Evolutionary conservation across 2,329 filamentous ascomycete genomes (phyloP).

Genomic region (Aspergillus oerlinghausenensis): DNA sequence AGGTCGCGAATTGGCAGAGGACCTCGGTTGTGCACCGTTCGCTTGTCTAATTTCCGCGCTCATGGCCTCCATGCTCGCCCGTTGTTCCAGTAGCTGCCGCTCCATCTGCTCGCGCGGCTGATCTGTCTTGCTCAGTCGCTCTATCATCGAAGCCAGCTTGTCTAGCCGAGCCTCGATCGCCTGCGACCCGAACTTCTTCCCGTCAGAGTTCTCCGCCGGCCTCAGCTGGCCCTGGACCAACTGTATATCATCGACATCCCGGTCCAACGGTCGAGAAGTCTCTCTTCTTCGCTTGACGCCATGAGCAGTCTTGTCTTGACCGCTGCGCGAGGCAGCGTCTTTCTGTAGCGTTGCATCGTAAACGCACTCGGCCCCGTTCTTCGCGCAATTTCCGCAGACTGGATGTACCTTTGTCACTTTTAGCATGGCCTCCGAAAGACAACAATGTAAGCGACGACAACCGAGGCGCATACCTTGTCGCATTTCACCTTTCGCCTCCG

Average conservation of each 20-base stretch:
- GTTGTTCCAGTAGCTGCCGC: constrained; percentile 15
- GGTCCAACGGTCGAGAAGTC: constrained; percentile 22
- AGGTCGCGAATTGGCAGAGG: constrained; percentile 16
- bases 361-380: constrained; percentile 40
- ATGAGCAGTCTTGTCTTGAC: constrained; percentile 16
- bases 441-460: not conserved
- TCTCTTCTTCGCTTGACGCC: constrained; percentile 35
- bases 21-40: constrained; percentile 12
- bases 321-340: constrained; percentile 11
- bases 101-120: constrained; percentile 24
- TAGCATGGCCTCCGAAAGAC: not conserved
- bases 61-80: constrained; percentile 12
- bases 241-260: constrained; percentile 30
- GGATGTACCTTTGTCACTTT: constrained; percentile 35
- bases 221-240: constrained; percentile 27
- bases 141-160: constrained; percentile 43
- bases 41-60: constrained; percentile 16
- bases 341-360: constrained; percentile 36
- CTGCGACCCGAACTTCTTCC: constrained; percentile 27
- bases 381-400: constrained; percentile 42
- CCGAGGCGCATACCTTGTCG: constrained; percentile 31
- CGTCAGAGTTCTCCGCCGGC: constrained; percentile 19
- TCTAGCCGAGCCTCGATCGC: constrained; percentile 42
- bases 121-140: constrained; percentile 35
- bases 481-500: constrained; percentile 46